Base-by-base conservation (phyloP, 2,329 filamentous ascomycete genomes). In the Fusarium luffae region DNA sequence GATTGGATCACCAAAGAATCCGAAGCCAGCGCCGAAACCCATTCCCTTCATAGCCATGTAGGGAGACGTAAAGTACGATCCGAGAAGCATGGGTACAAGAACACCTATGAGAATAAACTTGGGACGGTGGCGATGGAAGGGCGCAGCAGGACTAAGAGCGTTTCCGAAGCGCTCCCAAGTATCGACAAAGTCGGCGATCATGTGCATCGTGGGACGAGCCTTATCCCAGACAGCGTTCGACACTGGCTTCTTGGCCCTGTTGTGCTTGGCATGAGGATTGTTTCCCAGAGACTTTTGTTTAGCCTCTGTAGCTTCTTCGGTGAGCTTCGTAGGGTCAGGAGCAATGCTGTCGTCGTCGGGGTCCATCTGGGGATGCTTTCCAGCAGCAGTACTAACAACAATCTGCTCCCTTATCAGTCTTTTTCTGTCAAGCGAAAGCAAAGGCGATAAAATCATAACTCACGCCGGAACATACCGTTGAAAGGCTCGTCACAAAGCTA, bases 201-300 rank as follows among this genome's bases (percentile, higher is more conserved):
- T 76, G 56, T 85, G 85, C 92, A 96, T 95, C 11, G 90, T 79
- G 0, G 91, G 90, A 42, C 91, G 84, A 78, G 93, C 92, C 77
- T 92, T 90, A 13, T 85, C 87, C 91, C 93, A 94, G 74, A 96
- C 91, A 1, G 89, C 89, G 7, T 88, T 88, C 67, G 92, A 90
- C 80, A 95, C 90, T 0, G 92, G 92, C 28, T 92, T 86, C 77
- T 93, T 94, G 7, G 92, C 92, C 78, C 93, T 93, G 79, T 95
- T 92, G 60, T 93, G 75, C 13, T 73, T 65, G 11, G 23, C 23
- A 1, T 57, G 64, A 0, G 86, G 80, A 10, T 84, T 82, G 0
- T 79, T 81, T 3, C 90, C 91, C 0, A 72, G 68, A 0, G 82
- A 80, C 23, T 79, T 78, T 6, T 82, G 78, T 61, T 80, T 82